phyloP scores from a whole-genome alignment of 129 eudicot genomes.

The Flaveria sonorensis region DNA sequence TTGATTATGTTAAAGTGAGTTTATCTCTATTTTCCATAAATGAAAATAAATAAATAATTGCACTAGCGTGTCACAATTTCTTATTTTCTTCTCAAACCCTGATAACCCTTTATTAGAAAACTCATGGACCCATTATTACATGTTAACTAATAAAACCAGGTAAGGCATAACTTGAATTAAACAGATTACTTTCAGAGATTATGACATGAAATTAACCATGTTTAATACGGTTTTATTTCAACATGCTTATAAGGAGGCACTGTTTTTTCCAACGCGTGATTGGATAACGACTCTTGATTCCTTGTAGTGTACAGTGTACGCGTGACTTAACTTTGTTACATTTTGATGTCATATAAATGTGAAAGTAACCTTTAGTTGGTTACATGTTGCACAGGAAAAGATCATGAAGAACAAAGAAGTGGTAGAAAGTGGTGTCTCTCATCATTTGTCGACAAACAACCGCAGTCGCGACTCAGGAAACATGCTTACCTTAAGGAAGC shows the following conservation, averaged over 20 bases:
- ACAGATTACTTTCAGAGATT: too few relatives aligned
- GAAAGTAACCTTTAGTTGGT: conserved; percentile 7
- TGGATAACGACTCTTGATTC: background rate
- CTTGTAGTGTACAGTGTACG: background rate
- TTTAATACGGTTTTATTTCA: too few relatives aligned
- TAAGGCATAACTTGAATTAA: too few relatives aligned
- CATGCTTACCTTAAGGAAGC: conserved; percentile 48
- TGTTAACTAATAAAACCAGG: too few relatives aligned
- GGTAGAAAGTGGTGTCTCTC: conserved; percentile 37
- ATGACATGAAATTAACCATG: too few relatives aligned
- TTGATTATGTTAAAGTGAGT: conserved; percentile 46
- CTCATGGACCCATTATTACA: too few relatives aligned
- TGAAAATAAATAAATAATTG: too few relatives aligned
- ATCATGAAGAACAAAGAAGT: conserved; percentile 41
- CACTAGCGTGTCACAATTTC: too few relatives aligned
- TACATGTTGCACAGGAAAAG: conserved; percentile 51
- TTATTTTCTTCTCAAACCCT: too few relatives aligned
- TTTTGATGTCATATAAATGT: conserved; percentile 22
- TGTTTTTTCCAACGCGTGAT: too few relatives aligned
- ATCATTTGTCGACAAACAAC: conserved; percentile 31
- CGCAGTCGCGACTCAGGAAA: conserved; percentile 29
- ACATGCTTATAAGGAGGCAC: too few relatives aligned
- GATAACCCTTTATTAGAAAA: too few relatives aligned
- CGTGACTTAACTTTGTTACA: background rate
- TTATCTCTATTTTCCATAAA: conserved; percentile 9